Conservation (phyloP, 2,329 filamentous ascomycete species). For the Hyphodiscus sp. region DNA sequence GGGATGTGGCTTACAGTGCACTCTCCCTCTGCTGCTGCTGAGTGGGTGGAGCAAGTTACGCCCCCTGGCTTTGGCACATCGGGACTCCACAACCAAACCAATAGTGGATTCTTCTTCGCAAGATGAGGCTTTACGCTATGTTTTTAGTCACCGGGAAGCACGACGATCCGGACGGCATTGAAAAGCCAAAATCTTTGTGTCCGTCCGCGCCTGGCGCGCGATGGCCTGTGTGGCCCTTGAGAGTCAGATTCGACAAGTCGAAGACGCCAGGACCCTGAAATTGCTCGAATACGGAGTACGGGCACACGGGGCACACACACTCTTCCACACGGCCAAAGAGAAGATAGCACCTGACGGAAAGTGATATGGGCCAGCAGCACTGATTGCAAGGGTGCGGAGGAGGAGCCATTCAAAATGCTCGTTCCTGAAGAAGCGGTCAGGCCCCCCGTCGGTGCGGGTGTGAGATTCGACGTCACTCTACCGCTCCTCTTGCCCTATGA, state of each 20-base stretch:
- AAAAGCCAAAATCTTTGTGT: neutral
- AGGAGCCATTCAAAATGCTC: neutral
- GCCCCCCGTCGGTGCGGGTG: neutral
- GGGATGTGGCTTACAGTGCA: conserved; percentile 7
- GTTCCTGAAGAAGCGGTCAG: conserved; percentile 1
- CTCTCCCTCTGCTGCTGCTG: too few species aligned
- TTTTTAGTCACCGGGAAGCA: conserved; percentile 6
- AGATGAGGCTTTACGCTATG: conserved; percentile 3
- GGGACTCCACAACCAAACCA: neutral
- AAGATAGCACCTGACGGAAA: too few species aligned
- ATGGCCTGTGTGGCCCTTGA: neutral
- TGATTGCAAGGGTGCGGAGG: neutral
- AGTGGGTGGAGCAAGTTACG: too few species aligned
- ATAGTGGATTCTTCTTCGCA: neutral
- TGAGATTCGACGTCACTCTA: neutral
- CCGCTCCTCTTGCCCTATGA: neutral
- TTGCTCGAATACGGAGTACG: neutral
- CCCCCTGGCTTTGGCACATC: neutral
- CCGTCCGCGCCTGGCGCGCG: neutral
- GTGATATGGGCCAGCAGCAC: neutral
- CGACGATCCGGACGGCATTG: conserved; percentile 12
- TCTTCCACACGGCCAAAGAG: too few species aligned
- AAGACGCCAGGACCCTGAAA: neutral
- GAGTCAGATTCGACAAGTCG: neutral
- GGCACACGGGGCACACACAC: too few species aligned